These are phyloP conservation scores for Delphinella strobiligena DNA, from an alignment of 2,329 filamentous ascomycete genomes.

Conservation along the genomic window DNA sequence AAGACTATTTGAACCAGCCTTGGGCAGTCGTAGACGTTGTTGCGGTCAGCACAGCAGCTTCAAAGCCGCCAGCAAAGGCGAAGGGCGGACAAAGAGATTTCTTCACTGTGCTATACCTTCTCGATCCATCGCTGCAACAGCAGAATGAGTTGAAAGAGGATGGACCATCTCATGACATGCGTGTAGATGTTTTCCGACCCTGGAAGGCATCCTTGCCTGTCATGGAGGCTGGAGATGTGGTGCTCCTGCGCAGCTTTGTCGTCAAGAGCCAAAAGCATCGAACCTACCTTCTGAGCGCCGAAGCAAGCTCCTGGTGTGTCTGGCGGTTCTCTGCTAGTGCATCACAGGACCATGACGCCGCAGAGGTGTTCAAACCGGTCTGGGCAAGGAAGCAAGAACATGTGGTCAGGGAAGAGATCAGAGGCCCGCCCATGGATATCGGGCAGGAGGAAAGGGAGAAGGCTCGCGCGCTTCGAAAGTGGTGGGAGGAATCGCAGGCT, in stretches of 20 bases:
- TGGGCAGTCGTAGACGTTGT: slow-evolving; percentile 29
- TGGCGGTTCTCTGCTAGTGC: slow-evolving; percentile 23
- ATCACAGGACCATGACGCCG: slow-evolving; percentile 14
- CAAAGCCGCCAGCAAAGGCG: slow-evolving; percentile 24
- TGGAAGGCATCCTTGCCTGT: slow-evolving; percentile 29
- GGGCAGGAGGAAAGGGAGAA: slow-evolving; percentile 32
- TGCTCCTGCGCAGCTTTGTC: slow-evolving; percentile 30
- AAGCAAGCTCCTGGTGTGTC: slow-evolving; percentile 36
- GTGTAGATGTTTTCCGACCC: slow-evolving; percentile 32
- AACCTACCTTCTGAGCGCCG: slow-evolving; percentile 27
- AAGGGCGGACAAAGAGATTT: slow-evolving; percentile 32
- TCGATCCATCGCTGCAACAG: slow-evolving; percentile 21
- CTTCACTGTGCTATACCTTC: slow-evolving; percentile 29
- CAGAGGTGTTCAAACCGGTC: slow-evolving; percentile 13
- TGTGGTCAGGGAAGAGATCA: slow-evolving; percentile 28
- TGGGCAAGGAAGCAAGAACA: slow-evolving; percentile 15
- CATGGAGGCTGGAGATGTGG: slow-evolving; percentile 29
- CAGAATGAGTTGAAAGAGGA: not conserved
- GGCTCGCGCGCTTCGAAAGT: slow-evolving; percentile 27
- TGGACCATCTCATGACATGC: slow-evolving; percentile 7
- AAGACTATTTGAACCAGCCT: slow-evolving; percentile 27
- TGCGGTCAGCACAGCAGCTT: slow-evolving; percentile 27
- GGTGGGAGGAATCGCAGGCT: slow-evolving; percentile 20
- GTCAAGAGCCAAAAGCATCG: slow-evolving; percentile 28
- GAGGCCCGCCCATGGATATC: slow-evolving; percentile 33